These are phyloP conservation scores for Phialophora macrospora DNA, from an alignment of 2,329 filamentous ascomycete genomes.

Conservation along the genomic window DNA sequence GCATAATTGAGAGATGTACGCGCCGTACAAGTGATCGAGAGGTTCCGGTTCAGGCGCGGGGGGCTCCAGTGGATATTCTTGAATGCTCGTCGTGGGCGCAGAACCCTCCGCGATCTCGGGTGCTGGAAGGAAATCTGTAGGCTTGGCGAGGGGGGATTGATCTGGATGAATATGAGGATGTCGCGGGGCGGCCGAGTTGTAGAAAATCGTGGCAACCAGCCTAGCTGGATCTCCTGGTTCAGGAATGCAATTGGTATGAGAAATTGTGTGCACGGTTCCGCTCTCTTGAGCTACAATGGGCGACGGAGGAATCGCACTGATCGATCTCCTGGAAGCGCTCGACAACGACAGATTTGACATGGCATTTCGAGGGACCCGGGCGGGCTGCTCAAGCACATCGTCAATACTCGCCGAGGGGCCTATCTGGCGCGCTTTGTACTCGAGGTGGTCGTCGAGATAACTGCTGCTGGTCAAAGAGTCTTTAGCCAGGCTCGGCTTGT, in stretches of 20 bases:
- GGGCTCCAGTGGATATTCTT: constrained; percentile 60
- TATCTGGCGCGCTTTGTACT: constrained; percentile 45
- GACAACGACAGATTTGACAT: constrained; percentile 34
- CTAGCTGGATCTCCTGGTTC: constrained; percentile 49
- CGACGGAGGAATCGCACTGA: constrained; percentile 38
- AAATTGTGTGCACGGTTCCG: constrained; percentile 54
- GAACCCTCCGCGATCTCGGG: constrained; percentile 52
- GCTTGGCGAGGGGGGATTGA: constrained; percentile 45
- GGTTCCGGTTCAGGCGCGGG: constrained; percentile 60
- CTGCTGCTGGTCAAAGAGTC: constrained; percentile 49
- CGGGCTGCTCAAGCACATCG: constrained; percentile 38
- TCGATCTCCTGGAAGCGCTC: constrained; percentile 35
- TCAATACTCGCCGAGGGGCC: constrained; percentile 39
- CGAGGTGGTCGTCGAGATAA: constrained; percentile 54
- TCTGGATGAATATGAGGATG: constrained; percentile 57
- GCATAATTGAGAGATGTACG: constrained; percentile 60
- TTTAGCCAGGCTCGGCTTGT: constrained; percentile 51
- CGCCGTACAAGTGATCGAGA: constrained; percentile 61
- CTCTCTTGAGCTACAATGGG: constrained; percentile 48
- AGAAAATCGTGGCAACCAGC: constrained; percentile 56
- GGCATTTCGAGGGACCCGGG: constrained; percentile 25
- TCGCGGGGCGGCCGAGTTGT: constrained; percentile 51
- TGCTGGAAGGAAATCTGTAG: constrained; percentile 48
- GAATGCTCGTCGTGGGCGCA: constrained; percentile 57
- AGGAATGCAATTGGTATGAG: constrained; percentile 48